Evolutionary conservation across 768 basidiomycete species (phyloP).

Genomic region (Calocera cornea): DNA sequence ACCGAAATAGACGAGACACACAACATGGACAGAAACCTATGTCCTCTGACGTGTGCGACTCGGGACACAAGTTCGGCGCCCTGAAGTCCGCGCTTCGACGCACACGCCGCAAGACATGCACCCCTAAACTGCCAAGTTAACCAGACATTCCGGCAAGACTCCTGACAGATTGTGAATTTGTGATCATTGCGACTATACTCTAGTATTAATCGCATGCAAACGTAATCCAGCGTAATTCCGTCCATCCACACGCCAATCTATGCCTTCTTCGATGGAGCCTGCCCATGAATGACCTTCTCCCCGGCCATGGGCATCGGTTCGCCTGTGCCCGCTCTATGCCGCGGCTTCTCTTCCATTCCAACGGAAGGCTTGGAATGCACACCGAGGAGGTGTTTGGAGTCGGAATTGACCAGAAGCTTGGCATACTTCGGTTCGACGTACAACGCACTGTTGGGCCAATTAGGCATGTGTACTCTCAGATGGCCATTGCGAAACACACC

Average conservation of each 20-base stretch:
- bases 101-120: not conserved
- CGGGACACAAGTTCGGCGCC: too few species aligned
- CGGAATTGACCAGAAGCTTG: conserved; percentile 48
- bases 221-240: too few species aligned
- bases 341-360: not conserved
- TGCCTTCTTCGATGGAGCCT: not conserved
- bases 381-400: conserved; percentile 54
- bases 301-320: conserved; percentile 3
- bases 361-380: conserved; percentile 12
- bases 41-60: too few species aligned
- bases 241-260: not conserved
- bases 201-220: not conserved
- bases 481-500: conserved; percentile 36
- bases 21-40: not conserved
- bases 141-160: not conserved
- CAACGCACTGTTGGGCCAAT: conserved; percentile 38
- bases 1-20: not conserved
- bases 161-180: not conserved
- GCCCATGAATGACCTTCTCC: not conserved
- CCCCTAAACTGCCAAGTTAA: not conserved
- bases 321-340: not conserved
- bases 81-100: too few species aligned
- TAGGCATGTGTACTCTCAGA: not conserved
- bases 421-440: conserved; percentile 89
- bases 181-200: not conserved